Base-by-base conservation (phyloP, 2,329 filamentous ascomycete species). In the Aspergillus proliferans region DNA sequence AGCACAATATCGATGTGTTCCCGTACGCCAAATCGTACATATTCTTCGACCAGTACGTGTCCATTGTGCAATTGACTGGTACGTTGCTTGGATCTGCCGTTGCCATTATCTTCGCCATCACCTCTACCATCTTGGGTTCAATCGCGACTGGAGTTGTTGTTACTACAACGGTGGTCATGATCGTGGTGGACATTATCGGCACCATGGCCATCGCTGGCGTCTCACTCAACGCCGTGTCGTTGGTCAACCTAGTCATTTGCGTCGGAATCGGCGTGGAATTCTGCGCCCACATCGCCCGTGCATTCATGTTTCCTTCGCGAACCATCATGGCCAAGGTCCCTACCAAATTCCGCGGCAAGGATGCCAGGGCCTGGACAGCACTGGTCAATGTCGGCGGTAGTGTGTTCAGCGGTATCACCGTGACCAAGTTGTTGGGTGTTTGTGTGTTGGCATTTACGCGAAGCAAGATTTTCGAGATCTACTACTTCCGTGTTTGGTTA, bases 381-480 rank as follows among this genome's bases (percentile, higher is more conserved):
- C 79, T 98, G 49, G 90, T 95, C 56, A 96, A 96, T 58, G 92
- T 98, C 1, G 93, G 93, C 2, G 88, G 87, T 5, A 93, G 87
- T 42, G 94, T 98, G 10, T 94, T 98, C 63, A 94, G 87, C 28
- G 93, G 93, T 2, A 98, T 98, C 67, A 97, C 92, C 0, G 78
- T 98, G 46, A 98, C 93, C 2, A 98, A 98, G 71, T 79, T 98
- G 1, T 76, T 98, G 2, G 93, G 93, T 3, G 92, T 98, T 0
- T 85, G 80, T 42, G 93, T 98, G 33, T 76, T 98, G 18, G 93
- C 93, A 0, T 98, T 96, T 63, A 98, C 93, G 6, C 78, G 88
- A 46, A 95, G 88, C 69, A 98, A 97, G 81, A 98, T 98, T 64
- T 98, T 98, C 62, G 94, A 98, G 74, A 89, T 98, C 50, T 98